Evolutionary conservation across 2,329 filamentous ascomycete species (phyloP).

Genomic region (Fusarium nurragi): DNA sequence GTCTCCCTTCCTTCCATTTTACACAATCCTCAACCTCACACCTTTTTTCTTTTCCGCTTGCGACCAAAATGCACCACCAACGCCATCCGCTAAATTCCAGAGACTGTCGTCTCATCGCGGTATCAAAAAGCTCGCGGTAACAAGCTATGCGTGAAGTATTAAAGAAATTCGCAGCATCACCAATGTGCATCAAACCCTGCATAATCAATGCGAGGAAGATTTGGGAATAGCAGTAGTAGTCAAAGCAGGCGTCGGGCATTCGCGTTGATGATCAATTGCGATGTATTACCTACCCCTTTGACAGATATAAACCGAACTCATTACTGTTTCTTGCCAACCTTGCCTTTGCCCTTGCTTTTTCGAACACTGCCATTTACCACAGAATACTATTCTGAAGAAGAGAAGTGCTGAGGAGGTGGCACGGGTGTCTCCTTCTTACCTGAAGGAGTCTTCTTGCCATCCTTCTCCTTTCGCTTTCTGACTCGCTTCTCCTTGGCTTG

Average conservation of each 20-base stretch:
- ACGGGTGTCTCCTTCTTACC: conserved; percentile 44
- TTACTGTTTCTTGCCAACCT: neutral
- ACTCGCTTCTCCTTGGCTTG: conserved; percentile 44
- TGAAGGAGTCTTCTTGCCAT: conserved; percentile 37
- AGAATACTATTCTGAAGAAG: conserved; percentile 39
- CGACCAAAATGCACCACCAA: conserved; percentile 42
- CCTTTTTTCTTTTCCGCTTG: conserved; percentile 20
- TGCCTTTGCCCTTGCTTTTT: conserved; percentile 1
- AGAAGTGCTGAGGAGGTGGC: conserved; percentile 35
- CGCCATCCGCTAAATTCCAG: conserved; percentile 43
- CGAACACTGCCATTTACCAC: neutral
- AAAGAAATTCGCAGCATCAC: conserved; percentile 13
- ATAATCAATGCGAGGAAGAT: neutral
- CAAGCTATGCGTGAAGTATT: conserved; percentile 25
- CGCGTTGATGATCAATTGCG: neutral
- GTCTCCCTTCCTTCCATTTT: neutral
- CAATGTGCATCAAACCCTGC: conserved; percentile 2
- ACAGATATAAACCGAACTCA: neutral
- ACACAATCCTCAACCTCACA: neutral
- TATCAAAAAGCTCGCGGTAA: conserved; percentile 34
- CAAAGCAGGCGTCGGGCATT: neutral
- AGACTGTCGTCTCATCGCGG: conserved; percentile 41
- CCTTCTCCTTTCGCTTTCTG: conserved; percentile 47
- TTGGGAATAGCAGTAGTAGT: neutral
- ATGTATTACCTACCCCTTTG: neutral